Evolutionary conservation across 225 moss, liverwort and hornwort species (phyloP).

Genomic region (Pseudisothecium myosuroides): DNA sequence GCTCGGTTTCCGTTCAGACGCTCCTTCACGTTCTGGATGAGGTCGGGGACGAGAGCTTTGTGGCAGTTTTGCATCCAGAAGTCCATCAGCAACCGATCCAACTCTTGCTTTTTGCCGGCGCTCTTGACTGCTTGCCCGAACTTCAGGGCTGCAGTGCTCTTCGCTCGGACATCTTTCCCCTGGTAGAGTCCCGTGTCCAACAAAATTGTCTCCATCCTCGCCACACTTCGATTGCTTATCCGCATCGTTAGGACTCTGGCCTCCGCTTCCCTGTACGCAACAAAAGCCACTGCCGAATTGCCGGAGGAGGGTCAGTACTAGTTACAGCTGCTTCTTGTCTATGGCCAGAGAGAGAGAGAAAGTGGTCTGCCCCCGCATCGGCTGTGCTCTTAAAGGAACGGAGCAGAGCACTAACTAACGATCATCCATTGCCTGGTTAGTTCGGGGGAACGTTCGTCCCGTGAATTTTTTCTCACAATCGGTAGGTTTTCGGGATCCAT

Average conservation of each 20-base stretch:
- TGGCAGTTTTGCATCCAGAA: neutral
- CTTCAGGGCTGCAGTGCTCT: neutral
- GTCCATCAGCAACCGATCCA: neutral
- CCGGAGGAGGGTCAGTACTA: neutral
- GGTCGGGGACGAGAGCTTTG: neutral
- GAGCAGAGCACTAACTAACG: neutral
- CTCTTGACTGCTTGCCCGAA: neutral
- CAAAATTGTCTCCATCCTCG: neutral
- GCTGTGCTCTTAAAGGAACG: neutral
- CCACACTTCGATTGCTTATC: too few relatives aligned
- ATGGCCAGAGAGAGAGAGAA: too few relatives aligned
- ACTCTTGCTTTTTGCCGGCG: neutral
- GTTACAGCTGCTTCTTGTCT: neutral
- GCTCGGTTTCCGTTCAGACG: neutral
- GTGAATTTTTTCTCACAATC: neutral
- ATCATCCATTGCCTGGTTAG: neutral
- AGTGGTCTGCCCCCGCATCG: neutral
- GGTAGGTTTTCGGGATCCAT: neutral
- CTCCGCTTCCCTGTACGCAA: neutral
- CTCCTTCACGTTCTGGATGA: neutral
- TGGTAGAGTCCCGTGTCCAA: too few relatives aligned
- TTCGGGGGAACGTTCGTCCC: neutral
- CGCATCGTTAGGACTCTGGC: too few relatives aligned
- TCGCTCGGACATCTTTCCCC: neutral
- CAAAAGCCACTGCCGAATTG: too few relatives aligned